Percentiles rank a stretch among this genome's conserved stretches.
Conservation (phyloP, 169 alveolate genomes). For the Perkinsus olseni region DNA sequence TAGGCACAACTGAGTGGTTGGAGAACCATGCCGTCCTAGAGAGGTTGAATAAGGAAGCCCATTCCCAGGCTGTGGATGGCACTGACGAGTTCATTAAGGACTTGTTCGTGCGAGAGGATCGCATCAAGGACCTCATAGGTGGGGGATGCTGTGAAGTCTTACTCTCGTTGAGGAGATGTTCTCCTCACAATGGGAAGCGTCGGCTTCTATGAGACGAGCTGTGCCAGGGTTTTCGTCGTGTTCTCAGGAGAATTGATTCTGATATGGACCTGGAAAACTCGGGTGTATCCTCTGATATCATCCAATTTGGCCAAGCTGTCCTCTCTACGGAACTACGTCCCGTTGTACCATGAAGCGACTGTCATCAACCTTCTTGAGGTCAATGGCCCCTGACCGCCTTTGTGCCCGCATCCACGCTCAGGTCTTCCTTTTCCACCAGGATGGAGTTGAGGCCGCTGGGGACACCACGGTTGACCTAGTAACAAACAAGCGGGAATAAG, state of each 20-base stretch:
- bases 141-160: too few species aligned
- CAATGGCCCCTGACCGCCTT: background rate
- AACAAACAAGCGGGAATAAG: background rate
- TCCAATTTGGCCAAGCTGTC: background rate
- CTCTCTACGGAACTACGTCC: background rate
- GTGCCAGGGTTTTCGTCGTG: too few species aligned
- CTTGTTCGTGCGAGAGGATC: background rate
- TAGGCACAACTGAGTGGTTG: background rate
- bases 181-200: too few species aligned
- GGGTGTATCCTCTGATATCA: background rate
- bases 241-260: background rate
- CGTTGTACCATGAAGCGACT: background rate
- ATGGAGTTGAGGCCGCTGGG: constrained; percentile 7
- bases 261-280: background rate
- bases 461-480: constrained; percentile 4
- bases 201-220: too few species aligned
- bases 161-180: too few species aligned
- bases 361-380: background rate
- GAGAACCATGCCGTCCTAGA: background rate
- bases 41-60: background rate
- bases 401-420: background rate
- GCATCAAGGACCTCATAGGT: background rate
- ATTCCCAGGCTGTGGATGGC: constrained; percentile 1
- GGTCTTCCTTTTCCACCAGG: background rate
- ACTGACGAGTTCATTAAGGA: constrained; percentile 8